phyloP scores from a whole-genome alignment of 106 monocot genomes.

The Phalaenopsis aphrodite region DNA sequence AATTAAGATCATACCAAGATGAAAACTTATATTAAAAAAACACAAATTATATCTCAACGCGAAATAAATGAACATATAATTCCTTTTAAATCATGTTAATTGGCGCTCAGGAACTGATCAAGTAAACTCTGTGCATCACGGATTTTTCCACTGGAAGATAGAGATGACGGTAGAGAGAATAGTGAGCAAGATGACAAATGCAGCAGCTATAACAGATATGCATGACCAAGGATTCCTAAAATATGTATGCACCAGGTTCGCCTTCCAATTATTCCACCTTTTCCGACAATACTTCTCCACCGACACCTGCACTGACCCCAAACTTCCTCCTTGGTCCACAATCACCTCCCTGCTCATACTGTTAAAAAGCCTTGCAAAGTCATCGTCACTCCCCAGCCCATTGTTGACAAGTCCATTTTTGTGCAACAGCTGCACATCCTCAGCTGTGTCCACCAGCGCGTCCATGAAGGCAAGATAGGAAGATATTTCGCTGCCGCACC shows the following conservation, averaged over 20 bases:
- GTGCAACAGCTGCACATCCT: slow-evolving; percentile 11
- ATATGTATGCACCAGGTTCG: background rate
- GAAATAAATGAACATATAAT: no score
- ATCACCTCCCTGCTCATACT: slow-evolving; percentile 13
- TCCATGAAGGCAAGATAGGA: slow-evolving; percentile 20
- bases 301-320: background rate
- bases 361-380: slow-evolving; percentile 24
- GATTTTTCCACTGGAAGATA: background rate
- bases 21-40: no score
- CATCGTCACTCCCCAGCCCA: slow-evolving; percentile 19
- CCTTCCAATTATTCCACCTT: background rate
- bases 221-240: slow-evolving; percentile 5
- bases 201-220: background rate
- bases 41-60: no score
- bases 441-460: slow-evolving; percentile 10
- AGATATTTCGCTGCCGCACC: slow-evolving; percentile 5
- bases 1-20: no score
- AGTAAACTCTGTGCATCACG: background rate
- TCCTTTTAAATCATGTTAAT: no score
- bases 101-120: no score
- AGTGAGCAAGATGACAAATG: slow-evolving; percentile 2
- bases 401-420: slow-evolving; percentile 13
- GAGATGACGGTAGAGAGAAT: background rate
- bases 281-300: background rate
- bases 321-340: background rate